Conservation (phyloP, 169 alveolate genomes). For the Plasmodium relictum region DNA sequence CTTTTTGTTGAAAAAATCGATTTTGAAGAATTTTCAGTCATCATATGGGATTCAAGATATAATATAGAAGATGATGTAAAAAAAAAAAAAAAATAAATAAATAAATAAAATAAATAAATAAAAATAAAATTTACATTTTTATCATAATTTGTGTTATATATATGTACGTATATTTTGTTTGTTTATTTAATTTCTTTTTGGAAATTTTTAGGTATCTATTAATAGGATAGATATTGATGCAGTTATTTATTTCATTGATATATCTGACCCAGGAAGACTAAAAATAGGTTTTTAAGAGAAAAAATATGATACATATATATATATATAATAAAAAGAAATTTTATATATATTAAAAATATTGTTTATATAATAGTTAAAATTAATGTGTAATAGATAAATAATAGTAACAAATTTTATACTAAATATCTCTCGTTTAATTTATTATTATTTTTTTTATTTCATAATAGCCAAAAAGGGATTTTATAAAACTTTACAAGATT, state of each 20-base stretch:
- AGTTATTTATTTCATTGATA: conserved; percentile 50
- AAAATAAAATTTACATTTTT: conserved; percentile 6
- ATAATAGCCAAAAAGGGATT: conserved; percentile 41
- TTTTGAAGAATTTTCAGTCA: conserved; percentile 60
- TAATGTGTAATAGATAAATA: no score
- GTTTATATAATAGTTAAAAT: no score
- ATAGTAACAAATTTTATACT: no score
- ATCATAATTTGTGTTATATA: neutral
- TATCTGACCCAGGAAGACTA: conserved; percentile 72
- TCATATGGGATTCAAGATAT: conserved; percentile 70
- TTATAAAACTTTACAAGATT: conserved; percentile 47
- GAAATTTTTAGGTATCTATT: conserved; percentile 35
- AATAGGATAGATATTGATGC: conserved; percentile 71
- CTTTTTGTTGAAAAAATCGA: conserved; percentile 64
- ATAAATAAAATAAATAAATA: neutral
- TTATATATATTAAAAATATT: no score
- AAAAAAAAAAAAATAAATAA: neutral
- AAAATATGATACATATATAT: no score
- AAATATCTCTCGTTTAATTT: no score
- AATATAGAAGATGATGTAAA: conserved; percentile 60
- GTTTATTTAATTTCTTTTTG: neutral
- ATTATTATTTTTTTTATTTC: neutral
- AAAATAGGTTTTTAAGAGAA: conserved; percentile 39
- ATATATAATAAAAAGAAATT: neutral
- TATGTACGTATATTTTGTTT: neutral